phyloP scores from a whole-genome alignment of 352 stramenopile genomes.

The Chrysophaeum taylorii region DNA sequence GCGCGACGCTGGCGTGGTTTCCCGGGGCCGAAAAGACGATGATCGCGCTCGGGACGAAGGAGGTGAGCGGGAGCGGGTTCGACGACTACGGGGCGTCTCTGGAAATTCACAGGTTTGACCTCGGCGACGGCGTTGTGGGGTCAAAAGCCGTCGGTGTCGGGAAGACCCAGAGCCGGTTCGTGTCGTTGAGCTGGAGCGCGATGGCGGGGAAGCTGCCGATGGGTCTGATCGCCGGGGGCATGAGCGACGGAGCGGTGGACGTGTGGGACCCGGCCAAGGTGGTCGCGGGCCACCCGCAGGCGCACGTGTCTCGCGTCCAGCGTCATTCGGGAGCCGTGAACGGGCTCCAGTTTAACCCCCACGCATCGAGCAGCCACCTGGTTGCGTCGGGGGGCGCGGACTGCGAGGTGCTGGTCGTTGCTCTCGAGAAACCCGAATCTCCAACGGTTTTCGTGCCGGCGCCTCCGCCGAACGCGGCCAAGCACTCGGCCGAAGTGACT shows the following conservation, averaged over 20 bases:
- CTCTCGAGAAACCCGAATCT: slow-evolving; percentile 71
- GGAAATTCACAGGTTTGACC: slow-evolving; percentile 85
- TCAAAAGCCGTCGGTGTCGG: slow-evolving; percentile 62
- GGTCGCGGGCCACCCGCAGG: slow-evolving; percentile 38
- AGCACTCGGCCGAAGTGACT: slow-evolving; percentile 53
- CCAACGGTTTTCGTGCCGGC: slow-evolving; percentile 75
- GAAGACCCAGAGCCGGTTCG: slow-evolving; percentile 80
- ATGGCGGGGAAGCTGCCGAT: slow-evolving; percentile 60
- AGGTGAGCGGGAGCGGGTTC: slow-evolving; percentile 85
- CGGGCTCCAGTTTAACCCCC: slow-evolving; percentile 86
- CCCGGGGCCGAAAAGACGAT: slow-evolving; percentile 57
- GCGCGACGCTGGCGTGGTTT: slow-evolving; percentile 71
- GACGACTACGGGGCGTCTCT: slow-evolving; percentile 93
- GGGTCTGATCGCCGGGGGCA: slow-evolving; percentile 86
- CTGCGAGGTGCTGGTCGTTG: slow-evolving; percentile 86
- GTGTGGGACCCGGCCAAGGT: slow-evolving; percentile 86
- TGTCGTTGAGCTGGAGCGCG: slow-evolving; percentile 79
- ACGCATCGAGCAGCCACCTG: slow-evolving; percentile 74
- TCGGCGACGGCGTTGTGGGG: slow-evolving; percentile 41
- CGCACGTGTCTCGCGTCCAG: slow-evolving; percentile 29
- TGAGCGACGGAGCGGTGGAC: slow-evolving; percentile 88
- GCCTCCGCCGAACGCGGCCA: slow-evolving; percentile 32
- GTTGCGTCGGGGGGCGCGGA: slow-evolving; percentile 81
- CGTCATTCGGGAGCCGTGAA: slow-evolving; percentile 57
- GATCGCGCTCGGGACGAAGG: slow-evolving; percentile 76